Conservation (phyloP, 768 basidiomycete genomes). For the Lentinula detonsa region DNA sequence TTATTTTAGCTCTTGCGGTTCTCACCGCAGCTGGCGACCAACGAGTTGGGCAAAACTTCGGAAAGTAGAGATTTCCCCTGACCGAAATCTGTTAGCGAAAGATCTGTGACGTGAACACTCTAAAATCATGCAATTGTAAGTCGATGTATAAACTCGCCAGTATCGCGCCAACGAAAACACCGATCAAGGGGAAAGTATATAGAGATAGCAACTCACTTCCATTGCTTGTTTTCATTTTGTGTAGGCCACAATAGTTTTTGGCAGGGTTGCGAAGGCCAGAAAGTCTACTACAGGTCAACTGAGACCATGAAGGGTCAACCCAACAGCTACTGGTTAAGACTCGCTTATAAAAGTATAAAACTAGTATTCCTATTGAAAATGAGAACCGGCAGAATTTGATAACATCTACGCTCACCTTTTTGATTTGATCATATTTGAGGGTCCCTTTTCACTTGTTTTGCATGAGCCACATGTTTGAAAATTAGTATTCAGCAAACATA, state of each 20-base stretch:
- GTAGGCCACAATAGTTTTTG: background rate
- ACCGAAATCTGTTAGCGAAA: constrained; percentile 1
- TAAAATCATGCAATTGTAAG: background rate
- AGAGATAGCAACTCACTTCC: background rate
- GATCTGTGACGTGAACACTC: constrained; percentile 5
- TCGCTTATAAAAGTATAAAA: too few relatives aligned
- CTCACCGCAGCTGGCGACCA: background rate
- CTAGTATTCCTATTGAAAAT: too few relatives aligned
- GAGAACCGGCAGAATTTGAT: too few relatives aligned
- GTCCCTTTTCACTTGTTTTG: too few relatives aligned
- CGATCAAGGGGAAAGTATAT: constrained; percentile 2
- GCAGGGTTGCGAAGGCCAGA: background rate
- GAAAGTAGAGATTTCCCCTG: constrained; percentile 2
- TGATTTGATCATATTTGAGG: too few relatives aligned
- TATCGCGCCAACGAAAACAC: background rate
- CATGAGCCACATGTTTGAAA: too few relatives aligned
- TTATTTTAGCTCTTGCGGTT: background rate
- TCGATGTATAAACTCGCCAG: background rate
- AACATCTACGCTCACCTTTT: too few relatives aligned
- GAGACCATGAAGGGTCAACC: too few relatives aligned
- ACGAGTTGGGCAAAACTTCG: background rate
- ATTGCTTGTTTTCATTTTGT: background rate
- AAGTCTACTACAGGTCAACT: background rate
- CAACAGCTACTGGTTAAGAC: too few relatives aligned
- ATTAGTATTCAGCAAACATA: too few relatives aligned